A percentile compares a stretch with the other conserved stretches of the same genome.
Evolutionary conservation across 352 stramenopile species (phyloP).

Genomic region (Thraustochytrium striatum): DNA sequence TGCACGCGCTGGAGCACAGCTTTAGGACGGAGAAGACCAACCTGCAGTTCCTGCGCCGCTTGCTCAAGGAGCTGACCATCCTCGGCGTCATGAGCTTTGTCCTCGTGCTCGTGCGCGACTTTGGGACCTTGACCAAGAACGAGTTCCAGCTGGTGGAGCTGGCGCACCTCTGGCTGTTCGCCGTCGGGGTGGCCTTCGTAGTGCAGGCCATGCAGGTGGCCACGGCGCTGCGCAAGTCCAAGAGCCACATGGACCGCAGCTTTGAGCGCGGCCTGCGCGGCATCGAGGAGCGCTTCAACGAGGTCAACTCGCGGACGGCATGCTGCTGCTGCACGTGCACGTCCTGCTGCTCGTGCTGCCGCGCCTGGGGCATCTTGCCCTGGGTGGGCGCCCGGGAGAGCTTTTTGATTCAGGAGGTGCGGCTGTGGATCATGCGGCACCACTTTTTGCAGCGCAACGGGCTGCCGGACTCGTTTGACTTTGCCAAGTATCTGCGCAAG

Average conservation of each 20-base stretch:
- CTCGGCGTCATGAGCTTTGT: not conserved
- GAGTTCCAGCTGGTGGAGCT: constrained; percentile 18
- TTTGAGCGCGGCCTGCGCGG: not conserved
- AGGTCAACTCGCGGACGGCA: not conserved
- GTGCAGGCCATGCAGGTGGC: not conserved
- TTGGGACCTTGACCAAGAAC: not conserved
- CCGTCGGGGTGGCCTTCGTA: constrained; percentile 10
- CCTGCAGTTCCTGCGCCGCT: constrained; percentile 1
- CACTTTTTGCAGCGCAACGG: constrained; percentile 12
- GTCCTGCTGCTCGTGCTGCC: not conserved
- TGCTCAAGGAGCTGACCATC: constrained; percentile 16
- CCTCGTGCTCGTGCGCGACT: not conserved
- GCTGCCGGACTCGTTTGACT: constrained; percentile 25
- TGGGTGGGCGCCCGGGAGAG: not conserved
- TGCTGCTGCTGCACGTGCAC: not conserved
- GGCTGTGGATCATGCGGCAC: not conserved
- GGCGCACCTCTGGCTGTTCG: constrained; percentile 19
- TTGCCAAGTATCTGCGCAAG: constrained; percentile 15
- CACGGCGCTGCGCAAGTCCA: not conserved
- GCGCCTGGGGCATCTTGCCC: no score
- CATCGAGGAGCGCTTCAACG: not conserved
- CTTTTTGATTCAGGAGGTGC: not conserved
- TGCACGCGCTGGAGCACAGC: not conserved
- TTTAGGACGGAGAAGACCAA: constrained; percentile 18
- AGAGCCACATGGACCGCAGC: not conserved